Base-by-base conservation (phyloP, 805 yeast genomes). In the Tetrapisispora namnaoensis region DNA sequence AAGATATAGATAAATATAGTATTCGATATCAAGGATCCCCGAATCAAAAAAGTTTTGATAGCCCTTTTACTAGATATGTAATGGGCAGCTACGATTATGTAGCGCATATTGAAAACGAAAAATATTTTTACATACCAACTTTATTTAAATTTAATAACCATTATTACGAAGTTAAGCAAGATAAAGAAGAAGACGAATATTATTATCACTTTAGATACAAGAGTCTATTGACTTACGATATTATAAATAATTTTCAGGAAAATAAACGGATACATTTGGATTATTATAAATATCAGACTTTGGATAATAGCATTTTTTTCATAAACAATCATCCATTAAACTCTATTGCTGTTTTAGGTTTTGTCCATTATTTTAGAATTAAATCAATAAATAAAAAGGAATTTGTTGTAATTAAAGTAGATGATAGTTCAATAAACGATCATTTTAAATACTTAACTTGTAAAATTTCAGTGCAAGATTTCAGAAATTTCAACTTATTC, bases 321-420 rank as follows among this genome's bases (percentile, higher is more conserved):
- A 56, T 66, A 37, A 56, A 59, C 1, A 76, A 76, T 51, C 73
- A 75, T 57, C 81, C 81, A 0, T 45, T 76, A 1, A 53, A 58
- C 18, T 54, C 54, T 20, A 54, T 76, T 0, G 52, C 54, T 14
- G 49, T 76, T 0, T 43, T 60, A 35, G 81, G 79, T 0, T 55
- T 59, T 16, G 57, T 74, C 3, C 52, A 62, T 2, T 67, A 68
- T 24, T 45, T 54, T 51, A 37, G 59, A 46, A 49, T 56, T 55
- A 51, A 46, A 49, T 22, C 47, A 22, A 55, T 53, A 1, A 49
- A 49, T 14, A 44, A 50, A 11, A 49, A 51, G 11, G 63, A 60
- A 20, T 53, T 46, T 37, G 42, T 60, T n/a, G 39, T 61, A 8
- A 46, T 60, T 40, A 48, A 47, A 9, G 18, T 63, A 2, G 67